Base-by-base conservation (phyloP, 805 yeast species). In the Candida coquimbonensis region DNA sequence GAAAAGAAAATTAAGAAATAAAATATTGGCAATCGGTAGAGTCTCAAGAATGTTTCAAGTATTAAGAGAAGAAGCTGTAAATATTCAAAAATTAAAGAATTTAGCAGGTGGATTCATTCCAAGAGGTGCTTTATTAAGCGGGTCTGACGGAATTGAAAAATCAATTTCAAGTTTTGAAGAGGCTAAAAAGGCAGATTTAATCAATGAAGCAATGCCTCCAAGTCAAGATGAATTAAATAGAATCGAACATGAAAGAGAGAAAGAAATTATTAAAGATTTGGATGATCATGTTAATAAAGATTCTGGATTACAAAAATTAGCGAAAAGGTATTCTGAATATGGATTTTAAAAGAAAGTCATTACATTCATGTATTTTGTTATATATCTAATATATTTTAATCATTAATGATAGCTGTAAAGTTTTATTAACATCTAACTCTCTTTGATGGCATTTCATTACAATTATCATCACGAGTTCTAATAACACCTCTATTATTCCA, bases 21-120 rank as follows among this genome's bases (percentile, higher is more conserved):
- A 91, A 72, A 86, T 93, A 43, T 67, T 91, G 56, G 98, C 98
- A 13, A 93, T 91, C 65, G 98, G 98, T n/a, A 78, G 96, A 53
- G 87, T 91, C 53, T 83, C 96, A 24, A 77, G 96, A 47, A 87
- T 91, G 95, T 90, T 85, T 66, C 83, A 81, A 51, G 83, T 90
- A 8, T 72, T 91, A 55, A 76, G 97, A 53, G 89, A 87, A 61
- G 96, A 91, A 59, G 76, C 90, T 40, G 97, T 87, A 63, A 80
- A 80, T 53, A 93, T 91, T 42, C 81, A 83, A 42, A 87, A 83
- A 58, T 72, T 91, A 57, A 87, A 88, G 66, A 72, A 74, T 16
- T 71, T 79, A 51, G 74, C 83, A 50, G 81, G 88, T 40, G 91
- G 93, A n/a, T 71, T 69, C 11, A 69, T 91, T 52, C 98, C 98